Evolutionary conservation across 1,139 yeast genomes (phyloP), one percentile per base, ranked within the genome.

Genomic region (Kurtzmaniella natalensis): DNA sequence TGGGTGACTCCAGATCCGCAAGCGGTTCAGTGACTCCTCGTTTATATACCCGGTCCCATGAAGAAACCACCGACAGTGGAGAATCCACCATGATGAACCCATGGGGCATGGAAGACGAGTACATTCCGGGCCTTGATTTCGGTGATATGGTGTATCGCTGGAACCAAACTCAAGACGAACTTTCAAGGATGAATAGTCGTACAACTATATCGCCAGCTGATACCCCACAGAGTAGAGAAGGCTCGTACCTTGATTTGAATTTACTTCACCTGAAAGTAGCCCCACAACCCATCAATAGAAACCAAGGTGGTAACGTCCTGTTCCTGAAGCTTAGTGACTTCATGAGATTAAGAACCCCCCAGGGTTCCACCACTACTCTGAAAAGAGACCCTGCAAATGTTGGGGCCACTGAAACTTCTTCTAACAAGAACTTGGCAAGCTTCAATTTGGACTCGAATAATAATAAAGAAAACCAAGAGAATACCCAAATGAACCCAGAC

Each of bases 81-180:
- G 46, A 42, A 11, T 41, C 33, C 10, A 40, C 34, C 14, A 40
- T 38, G 16, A 46, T 41, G 16, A 25, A 19, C 3, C n/a, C 30
- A 7, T 36, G 42, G 16, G 86, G 84, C 1, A 60, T 81, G 43
- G 81, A 78, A 46, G 89, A 81, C 51, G 89, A 82, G 48, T 81
- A 81, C 47, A 71, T 81, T 11, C 88, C 88, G 0, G 84, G 80
- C 18, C 59, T 81, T 28, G 76, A 73, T 43, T 76, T 75, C 45
- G 64, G 69, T 14, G 65, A 67, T 29, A 57, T 64, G 53, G 47
- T 68, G 2, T 58, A 57, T 42, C 52, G 57, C 34, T 69, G 75
- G 75, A 58, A 57, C 37, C 45, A 46, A 35, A 29, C 36, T 32
- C 43, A 11, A 7, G 29, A 26, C 9, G 29, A 24, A 20, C 34